Conservation (phyloP, 192 early-diverging fungal genomes). For the Helicostylum pulchrum region DNA sequence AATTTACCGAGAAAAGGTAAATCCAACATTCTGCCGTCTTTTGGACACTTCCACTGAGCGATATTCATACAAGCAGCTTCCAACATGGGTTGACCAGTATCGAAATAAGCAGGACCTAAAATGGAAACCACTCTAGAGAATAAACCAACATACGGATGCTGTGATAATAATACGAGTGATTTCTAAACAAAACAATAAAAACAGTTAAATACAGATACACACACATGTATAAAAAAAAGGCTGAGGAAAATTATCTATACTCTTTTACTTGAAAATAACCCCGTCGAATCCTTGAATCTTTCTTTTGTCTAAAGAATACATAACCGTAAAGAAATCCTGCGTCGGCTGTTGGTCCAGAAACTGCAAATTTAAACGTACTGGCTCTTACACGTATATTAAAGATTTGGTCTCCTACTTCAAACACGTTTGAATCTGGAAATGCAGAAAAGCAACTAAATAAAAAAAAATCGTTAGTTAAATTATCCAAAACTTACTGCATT, state of each 20-base stretch:
- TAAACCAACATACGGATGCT: slow-evolving; percentile 85
- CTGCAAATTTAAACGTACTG: slow-evolving; percentile 47
- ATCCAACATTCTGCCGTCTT: slow-evolving; percentile 65
- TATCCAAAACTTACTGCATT: too few species aligned
- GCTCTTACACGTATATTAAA: slow-evolving; percentile 72
- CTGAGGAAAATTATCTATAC: neutral
- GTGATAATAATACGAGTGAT: slow-evolving; percentile 82
- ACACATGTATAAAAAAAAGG: too few species aligned
- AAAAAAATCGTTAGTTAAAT: neutral
- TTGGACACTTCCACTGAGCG: slow-evolving; percentile 64
- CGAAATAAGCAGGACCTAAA: slow-evolving; percentile 83
- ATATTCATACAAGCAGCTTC: slow-evolving; percentile 82
- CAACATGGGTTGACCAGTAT: slow-evolving; percentile 67
- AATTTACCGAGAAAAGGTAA: slow-evolving; percentile 69
- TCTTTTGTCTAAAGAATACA: slow-evolving; percentile 92
- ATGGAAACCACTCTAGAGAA: slow-evolving; percentile 70
- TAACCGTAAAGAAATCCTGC: slow-evolving; percentile 78
- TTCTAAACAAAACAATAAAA: slow-evolving; percentile 47
- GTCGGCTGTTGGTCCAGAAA: slow-evolving; percentile 55
- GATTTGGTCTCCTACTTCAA: slow-evolving; percentile 70
- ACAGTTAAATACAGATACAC: neutral
- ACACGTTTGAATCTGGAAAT: slow-evolving; percentile 75
- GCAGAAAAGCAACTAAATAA: slow-evolving; percentile 62
- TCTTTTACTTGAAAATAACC: slow-evolving; percentile 83
- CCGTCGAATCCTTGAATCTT: slow-evolving; percentile 77